Evolutionary conservation across 768 basidiomycete species (phyloP).

Genomic region (Symmetrospora coprosmae): DNA sequence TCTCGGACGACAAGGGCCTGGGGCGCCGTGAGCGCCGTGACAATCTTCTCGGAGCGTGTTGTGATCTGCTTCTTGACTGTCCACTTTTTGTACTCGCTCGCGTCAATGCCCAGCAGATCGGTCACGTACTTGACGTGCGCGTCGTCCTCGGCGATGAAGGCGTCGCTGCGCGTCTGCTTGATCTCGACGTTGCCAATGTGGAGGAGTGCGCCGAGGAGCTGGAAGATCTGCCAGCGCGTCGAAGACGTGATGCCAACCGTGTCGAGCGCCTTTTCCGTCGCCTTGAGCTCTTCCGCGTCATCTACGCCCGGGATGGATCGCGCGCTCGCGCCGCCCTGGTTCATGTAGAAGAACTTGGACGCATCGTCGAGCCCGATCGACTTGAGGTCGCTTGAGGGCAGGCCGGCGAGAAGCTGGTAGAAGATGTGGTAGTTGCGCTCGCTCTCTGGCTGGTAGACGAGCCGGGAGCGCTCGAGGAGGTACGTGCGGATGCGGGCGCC

Average conservation of each 20-base stretch:
- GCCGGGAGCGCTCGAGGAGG: slow-evolving; percentile 86
- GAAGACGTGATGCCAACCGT: slow-evolving; percentile 96
- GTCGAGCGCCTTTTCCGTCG: slow-evolving; percentile 84
- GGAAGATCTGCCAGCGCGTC: slow-evolving; percentile 90
- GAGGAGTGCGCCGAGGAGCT: slow-evolving; percentile 75
- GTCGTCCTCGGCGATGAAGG: slow-evolving; percentile 69
- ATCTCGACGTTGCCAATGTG: slow-evolving; percentile 98
- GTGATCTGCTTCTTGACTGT: slow-evolving; percentile 93
- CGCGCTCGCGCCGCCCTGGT: slow-evolving; percentile 77
- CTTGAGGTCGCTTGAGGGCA: slow-evolving; percentile 85
- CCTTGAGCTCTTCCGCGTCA: slow-evolving; percentile 85
- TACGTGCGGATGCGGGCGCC: slow-evolving; percentile 98
- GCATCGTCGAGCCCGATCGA: slow-evolving; percentile 83
- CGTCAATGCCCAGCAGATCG: slow-evolving; percentile 73
- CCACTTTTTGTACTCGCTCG: slow-evolving; percentile 96
- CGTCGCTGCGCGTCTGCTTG: slow-evolving; percentile 62
- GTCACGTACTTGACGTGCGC: slow-evolving; percentile 64
- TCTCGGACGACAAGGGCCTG: slow-evolving; percentile 91
- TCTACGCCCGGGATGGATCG: slow-evolving; percentile 83
- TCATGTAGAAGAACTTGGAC: slow-evolving; percentile 77
- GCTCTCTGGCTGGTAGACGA: slow-evolving; percentile 90
- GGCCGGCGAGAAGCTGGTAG: slow-evolving; percentile 96
- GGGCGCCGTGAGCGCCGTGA: slow-evolving; percentile 65
- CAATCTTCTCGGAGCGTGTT: slow-evolving; percentile 88
- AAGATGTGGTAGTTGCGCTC: slow-evolving; percentile 99